Evolutionary conservation across 371 early-diverging fungal species (phyloP), one percentile per base, ranked within the genome.

Genomic region (Smittium culicis): DNA sequence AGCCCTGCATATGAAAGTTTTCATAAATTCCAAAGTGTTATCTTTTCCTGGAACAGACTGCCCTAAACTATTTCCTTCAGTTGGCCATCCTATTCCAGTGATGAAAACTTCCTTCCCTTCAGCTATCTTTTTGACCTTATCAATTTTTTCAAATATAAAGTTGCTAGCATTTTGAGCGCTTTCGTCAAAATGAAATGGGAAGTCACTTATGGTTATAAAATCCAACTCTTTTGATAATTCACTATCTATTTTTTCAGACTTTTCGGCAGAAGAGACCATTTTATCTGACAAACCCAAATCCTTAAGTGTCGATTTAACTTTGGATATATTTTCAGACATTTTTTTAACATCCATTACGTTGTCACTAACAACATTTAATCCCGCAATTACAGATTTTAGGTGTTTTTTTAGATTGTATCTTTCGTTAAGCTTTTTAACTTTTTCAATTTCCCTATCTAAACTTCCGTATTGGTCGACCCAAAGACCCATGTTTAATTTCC

Each of bases 71-170:
- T 73, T 67, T 28, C 85, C 85, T 34, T 68, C 76, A 35, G 80
- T 73, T n/a, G 84, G 85, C 82, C 83, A 84, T 65, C 83, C 84
- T 35, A 78, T 77, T 72, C 82, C 82, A 64, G 80, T 79, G 28
- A 82, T 73, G 31, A 75, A 68, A 29, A 81, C 74, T 25, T 70
- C 63, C 64, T 83, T 82, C 27, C 74, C 76, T n/a, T 69, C 66
- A 54, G 80, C 75, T 32, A 72, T 67, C 25, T 63, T 67, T 54
- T 76, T 68, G 59, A 84, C 72, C n/a, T 62, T 60, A 31, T 75
- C 68, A 66, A 74, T 77, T 65, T 79, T 79, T 29, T 70, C 68
- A 61, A 81, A 71, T 25, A 84, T 71, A 8, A 70, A 78, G 59
- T 67, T 60, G 31, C 72, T 77, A 30, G 81, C 83, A 35, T 73